Evolutionary conservation across 371 early-diverging fungal species (phyloP).

Genomic region (Mortierella sp.): DNA sequence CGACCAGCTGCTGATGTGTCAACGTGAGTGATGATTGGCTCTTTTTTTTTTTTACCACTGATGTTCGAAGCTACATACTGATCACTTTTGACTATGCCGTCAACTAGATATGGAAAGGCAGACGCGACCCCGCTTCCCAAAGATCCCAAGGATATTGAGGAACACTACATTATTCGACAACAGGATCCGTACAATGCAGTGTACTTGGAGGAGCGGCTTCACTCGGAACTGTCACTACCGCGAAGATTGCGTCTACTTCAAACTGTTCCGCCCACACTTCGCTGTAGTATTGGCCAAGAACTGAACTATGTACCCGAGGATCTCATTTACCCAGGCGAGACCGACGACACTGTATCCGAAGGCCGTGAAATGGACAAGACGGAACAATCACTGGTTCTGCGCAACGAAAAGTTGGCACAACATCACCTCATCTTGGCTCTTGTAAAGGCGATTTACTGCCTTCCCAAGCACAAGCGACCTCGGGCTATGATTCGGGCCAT

Average conservation of each 20-base stretch:
- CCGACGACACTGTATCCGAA: neutral
- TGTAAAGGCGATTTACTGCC: constrained; percentile 36
- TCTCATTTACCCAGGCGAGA: neutral
- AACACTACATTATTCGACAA: constrained; percentile 11
- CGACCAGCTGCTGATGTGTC: constrained; percentile 8
- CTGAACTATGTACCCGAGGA: constrained; percentile 16
- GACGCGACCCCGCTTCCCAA: constrained; percentile 7
- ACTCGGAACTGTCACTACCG: constrained; percentile 24
- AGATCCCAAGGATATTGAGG: constrained; percentile 10
- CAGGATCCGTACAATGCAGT: constrained; percentile 15
- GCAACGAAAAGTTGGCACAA: constrained; percentile 12
- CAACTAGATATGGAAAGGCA: too few species aligned
- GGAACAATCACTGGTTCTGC: constrained; percentile 3
- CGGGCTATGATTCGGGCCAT: constrained; percentile 19
- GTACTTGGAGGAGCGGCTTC: constrained; percentile 28
- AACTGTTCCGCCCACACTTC: constrained; percentile 32
- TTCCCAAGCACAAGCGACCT: constrained; percentile 21
- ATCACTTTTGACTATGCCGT: too few species aligned
- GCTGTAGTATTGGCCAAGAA: constrained; percentile 14
- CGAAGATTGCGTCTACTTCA: constrained; percentile 12
- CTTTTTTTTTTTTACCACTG: too few species aligned
- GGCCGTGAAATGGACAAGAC: neutral
- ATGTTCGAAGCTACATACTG: too few species aligned
- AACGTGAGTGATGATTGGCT: constrained; percentile 6
- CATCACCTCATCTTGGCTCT: constrained; percentile 22